phyloP scores from a whole-genome alignment of 2,329 filamentous ascomycete genomes.

The Ustilaginoidea virens region DNA sequence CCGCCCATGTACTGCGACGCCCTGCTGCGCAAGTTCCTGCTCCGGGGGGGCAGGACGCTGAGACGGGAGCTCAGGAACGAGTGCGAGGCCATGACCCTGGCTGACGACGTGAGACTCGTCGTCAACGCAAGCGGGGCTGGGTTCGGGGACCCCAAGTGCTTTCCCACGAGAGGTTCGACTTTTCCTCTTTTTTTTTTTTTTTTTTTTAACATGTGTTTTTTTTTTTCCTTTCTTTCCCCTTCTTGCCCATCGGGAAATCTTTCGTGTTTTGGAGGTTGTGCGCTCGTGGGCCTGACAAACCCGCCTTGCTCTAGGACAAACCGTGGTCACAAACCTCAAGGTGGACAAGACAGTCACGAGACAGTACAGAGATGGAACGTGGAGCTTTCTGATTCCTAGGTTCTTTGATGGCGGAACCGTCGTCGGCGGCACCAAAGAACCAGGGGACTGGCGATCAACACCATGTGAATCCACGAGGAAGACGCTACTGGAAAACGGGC shows the following conservation, averaged over 20 bases:
- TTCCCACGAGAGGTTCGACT: constrained; percentile 16
- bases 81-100: constrained; percentile 16
- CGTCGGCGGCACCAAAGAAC: constrained; percentile 49
- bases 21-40: constrained; percentile 16
- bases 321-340: constrained; percentile 21
- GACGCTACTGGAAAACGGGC: constrained; percentile 25
- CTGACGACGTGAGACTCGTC: constrained; percentile 10
- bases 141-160: constrained; percentile 17
- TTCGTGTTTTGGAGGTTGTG: too few relatives aligned
- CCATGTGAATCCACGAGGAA: constrained; percentile 30
- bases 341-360: constrained; percentile 33
- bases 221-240: too few relatives aligned
- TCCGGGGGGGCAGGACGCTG: constrained; percentile 15
- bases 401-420: constrained; percentile 46
- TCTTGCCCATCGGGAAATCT: too few relatives aligned
- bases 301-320: constrained; percentile 15
- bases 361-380: constrained; percentile 45
- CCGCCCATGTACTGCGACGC: constrained; percentile 34
- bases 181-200: background rate
- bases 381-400: constrained; percentile 46
- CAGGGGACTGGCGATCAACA: constrained; percentile 25
- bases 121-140: constrained; percentile 20
- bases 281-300: constrained; percentile 1
- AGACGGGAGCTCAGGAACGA: constrained; percentile 13
- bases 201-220: background rate